Evolutionary conservation across 208 protist genomes (phyloP).

Genomic region (Leishmania turanica): DNA sequence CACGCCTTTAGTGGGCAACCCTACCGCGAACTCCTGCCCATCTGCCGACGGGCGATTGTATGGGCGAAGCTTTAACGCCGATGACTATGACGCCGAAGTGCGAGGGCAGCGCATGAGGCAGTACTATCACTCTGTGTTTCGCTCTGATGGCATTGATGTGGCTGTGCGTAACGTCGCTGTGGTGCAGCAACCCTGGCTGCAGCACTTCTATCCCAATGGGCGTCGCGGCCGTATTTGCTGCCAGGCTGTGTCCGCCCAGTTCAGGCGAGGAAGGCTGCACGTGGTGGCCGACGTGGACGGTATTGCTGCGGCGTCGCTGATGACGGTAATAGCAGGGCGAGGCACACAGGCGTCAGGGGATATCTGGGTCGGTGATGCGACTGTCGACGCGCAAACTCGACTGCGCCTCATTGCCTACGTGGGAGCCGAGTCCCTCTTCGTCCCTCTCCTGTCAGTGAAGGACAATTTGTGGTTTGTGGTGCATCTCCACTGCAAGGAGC

Average conservation of each 20-base stretch:
- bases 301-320: constrained; percentile 25
- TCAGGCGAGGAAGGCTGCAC: constrained; percentile 42
- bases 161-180: constrained; percentile 43
- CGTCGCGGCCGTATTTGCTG: constrained; percentile 37
- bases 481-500: constrained; percentile 45
- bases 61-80: background rate
- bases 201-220: constrained; percentile 26
- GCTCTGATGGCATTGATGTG: constrained; percentile 37
- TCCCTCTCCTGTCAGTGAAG: constrained; percentile 53
- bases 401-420: constrained; percentile 18
- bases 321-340: constrained; percentile 40
- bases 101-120: constrained; percentile 17
- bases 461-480: constrained; percentile 61
- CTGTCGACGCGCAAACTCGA: constrained; percentile 4
- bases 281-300: constrained; percentile 46
- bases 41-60: constrained; percentile 2
- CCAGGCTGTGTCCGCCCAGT: constrained; percentile 42
- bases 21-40: constrained; percentile 14
- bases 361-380: constrained; percentile 32
- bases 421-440: constrained; percentile 28
- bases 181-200: constrained; percentile 27
- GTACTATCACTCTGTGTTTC: constrained; percentile 41
- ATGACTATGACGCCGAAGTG: background rate
- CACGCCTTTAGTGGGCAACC: constrained; percentile 25
- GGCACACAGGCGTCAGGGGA: constrained; percentile 28